These are phyloP conservation scores for Nicotiana tabacum DNA, from an alignment of 257 asterid species.

Conservation along the genomic window DNA sequence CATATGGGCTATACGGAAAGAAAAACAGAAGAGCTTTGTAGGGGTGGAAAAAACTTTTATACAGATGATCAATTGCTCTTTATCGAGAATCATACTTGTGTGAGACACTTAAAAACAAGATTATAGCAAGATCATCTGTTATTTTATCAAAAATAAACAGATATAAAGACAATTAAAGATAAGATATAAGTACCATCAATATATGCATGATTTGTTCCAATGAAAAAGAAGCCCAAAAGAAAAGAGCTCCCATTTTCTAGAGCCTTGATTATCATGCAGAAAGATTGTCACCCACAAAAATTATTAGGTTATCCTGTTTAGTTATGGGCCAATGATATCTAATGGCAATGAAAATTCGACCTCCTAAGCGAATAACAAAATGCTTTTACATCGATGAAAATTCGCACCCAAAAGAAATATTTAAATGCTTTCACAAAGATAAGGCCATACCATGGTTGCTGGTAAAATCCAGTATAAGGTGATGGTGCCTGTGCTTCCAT, in stretches of 20 bases:
- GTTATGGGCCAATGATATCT: background rate
- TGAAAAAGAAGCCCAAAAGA: background rate
- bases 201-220: background rate
- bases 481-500: conserved; percentile 99
- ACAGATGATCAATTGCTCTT: background rate
- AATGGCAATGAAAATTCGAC: background rate
- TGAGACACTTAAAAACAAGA: background rate
- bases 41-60: background rate
- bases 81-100: background rate
- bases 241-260: background rate
- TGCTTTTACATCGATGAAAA: background rate
- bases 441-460: conserved; percentile 87
- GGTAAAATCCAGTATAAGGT: conserved; percentile 87
- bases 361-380: background rate
- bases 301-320: background rate
- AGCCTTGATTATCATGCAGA: background rate
- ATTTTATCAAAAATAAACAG: background rate
- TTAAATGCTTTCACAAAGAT: background rate
- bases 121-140: background rate
- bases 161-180: background rate
- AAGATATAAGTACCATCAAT: background rate
- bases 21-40: background rate
- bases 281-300: background rate
- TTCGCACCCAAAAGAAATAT: background rate
- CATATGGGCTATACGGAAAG: background rate